Percentiles rank a stretch among this genome's conserved stretches.
Evolutionary conservation across 805 yeast genomes (phyloP).

Genomic region (Yarrowia sp.): DNA sequence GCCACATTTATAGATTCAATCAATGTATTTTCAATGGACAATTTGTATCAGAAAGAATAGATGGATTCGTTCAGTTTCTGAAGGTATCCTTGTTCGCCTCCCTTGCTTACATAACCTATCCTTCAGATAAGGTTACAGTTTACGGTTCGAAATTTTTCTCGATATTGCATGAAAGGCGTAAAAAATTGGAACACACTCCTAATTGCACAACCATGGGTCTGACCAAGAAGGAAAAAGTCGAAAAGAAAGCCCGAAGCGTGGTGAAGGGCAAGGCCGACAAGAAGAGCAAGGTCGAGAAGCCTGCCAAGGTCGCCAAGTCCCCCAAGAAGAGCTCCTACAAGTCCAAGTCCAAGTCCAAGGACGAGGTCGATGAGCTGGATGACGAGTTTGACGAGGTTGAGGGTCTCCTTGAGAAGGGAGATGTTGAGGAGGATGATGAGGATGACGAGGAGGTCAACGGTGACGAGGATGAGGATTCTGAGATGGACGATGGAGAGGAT

Average conservation of each 20-base stretch:
- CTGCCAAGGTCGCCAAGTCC: constrained; percentile 24
- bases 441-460: constrained; percentile 46
- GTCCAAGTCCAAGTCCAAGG: constrained; percentile 41
- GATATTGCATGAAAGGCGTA: constrained; percentile 34
- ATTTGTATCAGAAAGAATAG: too few species aligned
- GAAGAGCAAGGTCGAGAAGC: constrained; percentile 28
- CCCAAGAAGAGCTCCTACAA: constrained; percentile 18
- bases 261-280: constrained; percentile 36
- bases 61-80: too few species aligned
- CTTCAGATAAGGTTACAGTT: constrained; percentile 21
- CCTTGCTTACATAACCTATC: too few species aligned
- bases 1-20: not conserved
- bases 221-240: constrained; percentile 37
- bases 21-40: not conserved
- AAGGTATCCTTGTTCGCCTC: too few species aligned
- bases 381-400: constrained; percentile 44
- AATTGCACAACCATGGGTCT: constrained; percentile 36
- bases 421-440: constrained; percentile 47
- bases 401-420: constrained; percentile 43
- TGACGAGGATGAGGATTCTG: constrained; percentile 46
- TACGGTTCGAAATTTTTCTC: constrained; percentile 34
- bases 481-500: constrained; percentile 43
- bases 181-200: constrained; percentile 28
- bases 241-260: constrained; percentile 33
- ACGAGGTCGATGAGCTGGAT: constrained; percentile 44